phyloP scores from a whole-genome alignment of 306 rosid genomes.

The Lotus japonicus region DNA sequence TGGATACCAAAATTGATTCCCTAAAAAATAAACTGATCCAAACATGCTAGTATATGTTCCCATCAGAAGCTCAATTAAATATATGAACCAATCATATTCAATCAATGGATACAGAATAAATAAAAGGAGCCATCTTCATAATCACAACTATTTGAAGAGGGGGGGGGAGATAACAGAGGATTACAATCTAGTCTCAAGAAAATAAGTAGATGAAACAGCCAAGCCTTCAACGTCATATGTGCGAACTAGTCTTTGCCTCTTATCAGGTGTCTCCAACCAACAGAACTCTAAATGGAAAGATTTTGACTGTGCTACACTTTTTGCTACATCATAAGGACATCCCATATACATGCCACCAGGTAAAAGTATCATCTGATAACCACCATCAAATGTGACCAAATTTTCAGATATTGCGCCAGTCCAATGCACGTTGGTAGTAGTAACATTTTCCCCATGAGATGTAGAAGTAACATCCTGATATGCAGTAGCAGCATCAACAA shows the following conservation, averaged over 20 bases:
- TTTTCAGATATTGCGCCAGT: constrained; percentile 58
- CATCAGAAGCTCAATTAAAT: neutral
- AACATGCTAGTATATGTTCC: neutral
- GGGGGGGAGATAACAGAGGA: neutral
- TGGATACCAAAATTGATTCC: too few species aligned
- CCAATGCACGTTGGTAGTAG: constrained; percentile 80
- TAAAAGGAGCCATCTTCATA: neutral
- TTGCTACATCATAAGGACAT: constrained; percentile 73
- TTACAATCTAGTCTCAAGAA: constrained; percentile 59
- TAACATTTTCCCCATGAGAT: constrained; percentile 41
- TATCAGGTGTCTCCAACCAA: constrained; percentile 73
- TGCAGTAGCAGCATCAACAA: constrained; percentile 11
- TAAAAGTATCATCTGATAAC: constrained; percentile 72
- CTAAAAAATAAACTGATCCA: neutral
- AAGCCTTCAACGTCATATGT: constrained; percentile 86
- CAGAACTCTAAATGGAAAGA: constrained; percentile 95
- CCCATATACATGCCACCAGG: constrained; percentile 98
- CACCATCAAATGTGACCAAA: constrained; percentile 60
- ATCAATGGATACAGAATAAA: constrained; percentile 1
- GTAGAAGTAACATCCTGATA: constrained; percentile 64
- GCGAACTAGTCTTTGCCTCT: constrained; percentile 84
- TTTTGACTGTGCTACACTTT: constrained; percentile 56
- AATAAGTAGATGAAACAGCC: constrained; percentile 91
- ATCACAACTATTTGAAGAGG: neutral
- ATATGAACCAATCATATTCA: neutral